Conservation (phyloP, 2,329 filamentous ascomycete genomes). For the Talaromyces sp. region DNA sequence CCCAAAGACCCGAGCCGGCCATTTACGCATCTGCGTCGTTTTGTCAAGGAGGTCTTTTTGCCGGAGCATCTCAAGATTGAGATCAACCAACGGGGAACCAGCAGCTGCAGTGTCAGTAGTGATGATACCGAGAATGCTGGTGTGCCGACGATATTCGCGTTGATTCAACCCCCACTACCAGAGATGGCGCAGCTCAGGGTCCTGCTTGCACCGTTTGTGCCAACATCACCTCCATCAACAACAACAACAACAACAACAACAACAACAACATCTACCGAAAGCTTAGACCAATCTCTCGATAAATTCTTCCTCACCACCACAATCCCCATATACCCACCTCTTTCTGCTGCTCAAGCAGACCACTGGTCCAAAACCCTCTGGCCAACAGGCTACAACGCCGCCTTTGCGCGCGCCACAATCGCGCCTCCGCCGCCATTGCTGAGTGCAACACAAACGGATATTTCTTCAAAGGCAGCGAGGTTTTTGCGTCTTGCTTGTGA, state of each 20-base stretch:
- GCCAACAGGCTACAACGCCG: slow-evolving; percentile 43
- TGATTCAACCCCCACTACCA: slow-evolving; percentile 38
- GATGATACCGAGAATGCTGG: neutral
- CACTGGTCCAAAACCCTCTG: slow-evolving; percentile 38
- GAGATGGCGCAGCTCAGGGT: slow-evolving; percentile 28
- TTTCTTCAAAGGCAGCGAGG: slow-evolving; percentile 32
- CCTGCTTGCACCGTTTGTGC: slow-evolving; percentile 35
- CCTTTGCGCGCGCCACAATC: slow-evolving; percentile 38
- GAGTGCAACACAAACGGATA: slow-evolving; percentile 26
- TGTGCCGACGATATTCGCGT: slow-evolving; percentile 34
- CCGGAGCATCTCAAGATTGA: slow-evolving; percentile 23
- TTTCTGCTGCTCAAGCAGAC: slow-evolving; percentile 36
- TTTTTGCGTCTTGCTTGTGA: slow-evolving; percentile 37
- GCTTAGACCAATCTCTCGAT: neutral
- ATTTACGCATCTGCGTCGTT: slow-evolving; percentile 38
- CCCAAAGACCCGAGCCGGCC: slow-evolving; percentile 29
- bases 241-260: neutral
- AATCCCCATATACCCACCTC: slow-evolving; percentile 40
- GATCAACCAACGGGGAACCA: neutral
- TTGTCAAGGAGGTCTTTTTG: slow-evolving; percentile 32
- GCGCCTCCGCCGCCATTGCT: slow-evolving; percentile 39
- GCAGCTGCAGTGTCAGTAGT: neutral
- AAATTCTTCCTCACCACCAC: slow-evolving; percentile 23
- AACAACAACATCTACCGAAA: neutral
- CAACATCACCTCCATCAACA: slow-evolving; percentile 3